Evolutionary conservation across 2,329 filamentous ascomycete genomes (phyloP), one percentile per base, ranked within the genome.

Genomic region (Verruconis gallopava): DNA sequence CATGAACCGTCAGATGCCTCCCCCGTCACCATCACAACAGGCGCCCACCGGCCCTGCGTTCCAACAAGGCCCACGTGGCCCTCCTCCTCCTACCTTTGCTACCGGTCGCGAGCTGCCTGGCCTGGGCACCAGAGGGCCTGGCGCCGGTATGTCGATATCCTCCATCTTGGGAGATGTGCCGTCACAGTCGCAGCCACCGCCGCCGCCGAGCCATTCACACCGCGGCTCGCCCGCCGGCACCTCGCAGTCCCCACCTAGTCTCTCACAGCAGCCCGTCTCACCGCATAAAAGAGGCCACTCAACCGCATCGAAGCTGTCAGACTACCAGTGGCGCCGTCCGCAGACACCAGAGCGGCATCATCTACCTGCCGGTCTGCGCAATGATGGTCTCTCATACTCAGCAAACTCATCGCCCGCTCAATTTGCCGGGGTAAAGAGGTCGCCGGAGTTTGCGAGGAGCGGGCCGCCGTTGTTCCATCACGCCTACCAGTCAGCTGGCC

Each of bases 111-210:
- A 81, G 49, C 63, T 73, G 37, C 67, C 73, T 38, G 61, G 64
- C 14, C 53, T 71, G 34, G 63, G 62, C 17, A 64, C 70, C 17
- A 58, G 65, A 44, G 66, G 77, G 45, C 71, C 72, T 11, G 71
- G 71, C 40, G 73, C 73, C 53, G 77, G 75, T 60, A 82, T 83
- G 78, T 81, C 79, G 37, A 82, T 83, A 58, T 80, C 77, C n/a
- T 78, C 78, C 35, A 73, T 84, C 60, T 70, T 83, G 46, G 79
- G 77, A 15, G 34, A 30, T 30, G 25, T 9, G n/a, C 25, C 25
- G 6, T 9, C 39, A 45, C 66, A 58, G 59, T 55, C 67, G 40
- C 58, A 57, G 45, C 65, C 69, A 49, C 65, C 66, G 46, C 68
- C 69, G 42, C 60, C 63, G 12, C 47, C 43, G 20, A 46, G 46